phyloP scores from a whole-genome alignment of 2,329 filamentous ascomycete genomes.

The Dryadomyces quercivorus region DNA sequence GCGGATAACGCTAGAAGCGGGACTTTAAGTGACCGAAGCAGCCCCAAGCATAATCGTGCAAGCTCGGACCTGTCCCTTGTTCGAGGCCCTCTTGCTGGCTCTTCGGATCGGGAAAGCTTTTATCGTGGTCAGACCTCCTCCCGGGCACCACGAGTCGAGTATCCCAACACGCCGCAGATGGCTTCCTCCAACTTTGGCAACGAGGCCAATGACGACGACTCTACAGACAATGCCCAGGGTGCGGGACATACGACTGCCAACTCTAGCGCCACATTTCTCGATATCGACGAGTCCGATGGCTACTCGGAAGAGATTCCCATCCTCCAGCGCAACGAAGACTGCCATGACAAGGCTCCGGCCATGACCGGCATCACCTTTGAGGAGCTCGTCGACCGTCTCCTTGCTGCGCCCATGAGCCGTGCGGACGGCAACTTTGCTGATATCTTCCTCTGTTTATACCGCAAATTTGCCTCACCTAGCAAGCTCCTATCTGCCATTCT shows the following conservation, averaged over 20 bases:
- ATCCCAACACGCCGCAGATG: slow-evolving; percentile 19
- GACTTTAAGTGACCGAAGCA: slow-evolving; percentile 40
- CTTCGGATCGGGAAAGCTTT: slow-evolving; percentile 21
- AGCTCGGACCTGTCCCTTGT: slow-evolving; percentile 58
- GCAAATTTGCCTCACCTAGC: slow-evolving; percentile 78
- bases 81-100: slow-evolving; percentile 38
- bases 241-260: slow-evolving; percentile 40
- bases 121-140: slow-evolving; percentile 28
- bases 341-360: slow-evolving; percentile 40
- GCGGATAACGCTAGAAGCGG: slow-evolving; percentile 35
- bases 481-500: slow-evolving; percentile 69
- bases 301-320: slow-evolving; percentile 58
- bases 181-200: slow-evolving; percentile 19
- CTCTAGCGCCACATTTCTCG: slow-evolving; percentile 44
- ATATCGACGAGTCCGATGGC: slow-evolving; percentile 58
- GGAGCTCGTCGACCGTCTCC: slow-evolving; percentile 75
- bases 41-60: slow-evolving; percentile 54
- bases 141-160: slow-evolving; percentile 36
- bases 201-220: slow-evolving; percentile 32
- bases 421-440: slow-evolving; percentile 81
- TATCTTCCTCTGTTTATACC: slow-evolving; percentile 84
- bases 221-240: slow-evolving; percentile 32
- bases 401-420: slow-evolving; percentile 70
- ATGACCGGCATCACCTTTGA: slow-evolving; percentile 46
- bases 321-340: slow-evolving; percentile 51